Evolutionary conservation across 768 basidiomycete species (phyloP).

Genomic region (Lactarius quietus): DNA sequence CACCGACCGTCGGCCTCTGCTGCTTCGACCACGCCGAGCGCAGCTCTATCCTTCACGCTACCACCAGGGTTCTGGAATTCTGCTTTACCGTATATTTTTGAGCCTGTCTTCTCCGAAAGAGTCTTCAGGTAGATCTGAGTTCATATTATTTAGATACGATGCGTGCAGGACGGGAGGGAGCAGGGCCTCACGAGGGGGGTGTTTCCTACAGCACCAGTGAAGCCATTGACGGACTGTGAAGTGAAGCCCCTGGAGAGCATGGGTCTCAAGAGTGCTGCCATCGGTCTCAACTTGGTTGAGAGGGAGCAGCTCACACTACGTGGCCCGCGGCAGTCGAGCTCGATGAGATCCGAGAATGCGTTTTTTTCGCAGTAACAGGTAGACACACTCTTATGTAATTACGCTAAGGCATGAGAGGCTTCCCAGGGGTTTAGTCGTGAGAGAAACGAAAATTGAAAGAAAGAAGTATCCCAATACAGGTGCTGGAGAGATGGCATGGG

Average conservation of each 20-base stretch:
- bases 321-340: neutral
- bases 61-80: conserved; percentile 99
- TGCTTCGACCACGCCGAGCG: conserved; percentile 79
- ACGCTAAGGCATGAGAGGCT: neutral
- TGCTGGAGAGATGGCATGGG: conserved; percentile 8
- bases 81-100: conserved; percentile 88
- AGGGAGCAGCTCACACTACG: neutral
- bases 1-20: conserved; percentile 83
- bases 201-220: conserved; percentile 86
- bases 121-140: conserved; percentile 75
- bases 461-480: conserved; percentile 8
- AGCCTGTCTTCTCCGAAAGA: conserved; percentile 80
- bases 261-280: neutral
- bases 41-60: conserved; percentile 96
- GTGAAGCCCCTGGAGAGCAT: conserved; percentile 32
- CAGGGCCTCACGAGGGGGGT: conserved; percentile 73
- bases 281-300: neutral
- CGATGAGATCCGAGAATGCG: neutral
- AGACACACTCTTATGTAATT: conserved; percentile 14
- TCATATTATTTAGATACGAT: conserved; percentile 10
- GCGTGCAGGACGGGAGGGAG: neutral
- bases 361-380: neutral
- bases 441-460: conserved; percentile 1
- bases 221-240: conserved; percentile 57
- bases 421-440: neutral